Conservation (phyloP, 257 asterid genomes). For the Eucommia ulmoides region DNA sequence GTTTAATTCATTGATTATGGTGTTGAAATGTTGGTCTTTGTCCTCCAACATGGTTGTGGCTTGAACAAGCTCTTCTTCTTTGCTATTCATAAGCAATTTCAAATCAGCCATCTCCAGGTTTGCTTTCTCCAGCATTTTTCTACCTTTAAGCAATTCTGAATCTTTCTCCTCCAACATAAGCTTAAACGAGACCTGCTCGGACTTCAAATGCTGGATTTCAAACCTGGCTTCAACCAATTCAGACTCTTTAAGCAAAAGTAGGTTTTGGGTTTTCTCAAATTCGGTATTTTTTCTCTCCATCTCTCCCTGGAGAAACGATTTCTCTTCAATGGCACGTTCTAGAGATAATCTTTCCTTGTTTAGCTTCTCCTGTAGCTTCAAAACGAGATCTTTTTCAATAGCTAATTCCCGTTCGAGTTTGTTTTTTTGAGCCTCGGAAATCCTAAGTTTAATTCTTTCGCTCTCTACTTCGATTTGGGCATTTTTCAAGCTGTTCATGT, state of each 20-base stretch:
- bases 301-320: slow-evolving; percentile 35
- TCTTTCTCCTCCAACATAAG: slow-evolving; percentile 49
- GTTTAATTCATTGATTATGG: slow-evolving; percentile 40
- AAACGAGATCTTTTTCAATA: slow-evolving; percentile 49
- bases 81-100: slow-evolving; percentile 27
- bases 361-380: slow-evolving; percentile 39
- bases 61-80: slow-evolving; percentile 46
- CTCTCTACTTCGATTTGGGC: slow-evolving; percentile 61
- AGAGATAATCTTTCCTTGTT: slow-evolving; percentile 39
- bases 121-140: slow-evolving; percentile 35
- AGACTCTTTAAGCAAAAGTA: slow-evolving; percentile 53
- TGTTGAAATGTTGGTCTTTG: slow-evolving; percentile 41
- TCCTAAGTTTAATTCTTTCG: slow-evolving; percentile 47
- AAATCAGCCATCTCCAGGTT: slow-evolving; percentile 42
- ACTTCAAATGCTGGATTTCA: slow-evolving; percentile 50
- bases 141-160: slow-evolving; percentile 36
- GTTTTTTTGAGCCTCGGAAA: slow-evolving; percentile 53
- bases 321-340: slow-evolving; percentile 33
- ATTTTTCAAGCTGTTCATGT: slow-evolving; percentile 44
- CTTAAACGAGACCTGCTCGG: slow-evolving; percentile 48
- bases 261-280: slow-evolving; percentile 38
- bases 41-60: slow-evolving; percentile 44
- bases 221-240: slow-evolving; percentile 69
- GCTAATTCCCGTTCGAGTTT: slow-evolving; percentile 52
- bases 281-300: slow-evolving; percentile 34